Conservation (phyloP, 1,284 basidiomycete species). For the Pseudozyma pruni region DNA sequence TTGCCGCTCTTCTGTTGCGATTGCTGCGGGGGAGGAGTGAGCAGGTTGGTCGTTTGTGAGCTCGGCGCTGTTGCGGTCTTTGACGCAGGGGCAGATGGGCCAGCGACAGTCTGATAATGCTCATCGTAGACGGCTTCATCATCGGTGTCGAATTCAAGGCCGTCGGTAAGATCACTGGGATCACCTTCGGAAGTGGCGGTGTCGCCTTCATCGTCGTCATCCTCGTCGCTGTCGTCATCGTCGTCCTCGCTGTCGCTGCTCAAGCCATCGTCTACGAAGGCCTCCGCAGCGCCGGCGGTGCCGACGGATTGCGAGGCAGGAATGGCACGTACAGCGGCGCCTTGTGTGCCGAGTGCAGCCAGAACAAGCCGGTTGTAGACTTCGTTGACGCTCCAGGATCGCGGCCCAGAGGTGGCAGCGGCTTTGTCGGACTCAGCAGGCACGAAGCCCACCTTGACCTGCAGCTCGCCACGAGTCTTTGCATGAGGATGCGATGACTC, state of each 20-base stretch:
- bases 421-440: constrained; percentile 3
- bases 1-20: constrained; percentile 10
- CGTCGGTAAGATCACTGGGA: constrained; percentile 26
- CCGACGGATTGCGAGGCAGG: constrained; percentile 60
- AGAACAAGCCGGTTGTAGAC: constrained; percentile 48
- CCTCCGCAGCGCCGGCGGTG: constrained; percentile 47
- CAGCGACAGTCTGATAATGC: constrained; percentile 47
- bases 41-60: constrained; percentile 4
- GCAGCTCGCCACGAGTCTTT: constrained; percentile 52
- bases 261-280: constrained; percentile 58
- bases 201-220: constrained; percentile 24
- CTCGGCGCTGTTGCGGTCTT: background rate
- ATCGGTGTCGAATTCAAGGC: constrained; percentile 24
- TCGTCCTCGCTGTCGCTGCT: constrained; percentile 46
- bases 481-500: constrained; percentile 46
- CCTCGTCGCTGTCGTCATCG: constrained; percentile 32
- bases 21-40: constrained; percentile 27
- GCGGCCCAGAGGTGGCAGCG: constrained; percentile 1
- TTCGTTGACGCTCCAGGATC: constrained; percentile 38
- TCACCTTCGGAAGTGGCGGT: constrained; percentile 26
- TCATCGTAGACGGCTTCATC: constrained; percentile 37
- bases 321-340: constrained; percentile 50
- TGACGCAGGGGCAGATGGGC: background rate
- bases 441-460: constrained; percentile 58
- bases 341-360: constrained; percentile 29